Percentiles rank a stretch among this genome's conserved stretches.
Conservation (phyloP, 352 stramenopile species). For the Globisporangium mamillatum region DNA sequence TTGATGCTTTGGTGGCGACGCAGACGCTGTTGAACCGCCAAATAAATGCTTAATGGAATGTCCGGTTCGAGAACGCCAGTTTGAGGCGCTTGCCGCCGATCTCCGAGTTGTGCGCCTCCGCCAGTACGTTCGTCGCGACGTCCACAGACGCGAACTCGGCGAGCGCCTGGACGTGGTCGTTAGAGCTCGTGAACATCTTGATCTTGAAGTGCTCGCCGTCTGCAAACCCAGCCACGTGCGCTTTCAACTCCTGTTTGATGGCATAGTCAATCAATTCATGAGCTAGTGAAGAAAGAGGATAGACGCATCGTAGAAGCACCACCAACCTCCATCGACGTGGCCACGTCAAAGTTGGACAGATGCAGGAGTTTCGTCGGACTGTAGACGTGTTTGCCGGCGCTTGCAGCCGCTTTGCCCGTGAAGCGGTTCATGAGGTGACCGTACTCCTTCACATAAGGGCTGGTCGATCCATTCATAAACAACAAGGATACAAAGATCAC, state of each 20-base stretch:
- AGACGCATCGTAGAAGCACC: neutral
- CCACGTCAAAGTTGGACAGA: slow-evolving; percentile 56
- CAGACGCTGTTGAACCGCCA: too few relatives aligned
- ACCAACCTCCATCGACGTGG: slow-evolving; percentile 27
- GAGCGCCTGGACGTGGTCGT: slow-evolving; percentile 44
- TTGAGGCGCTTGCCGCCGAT: slow-evolving; percentile 41
- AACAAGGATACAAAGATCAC: neutral
- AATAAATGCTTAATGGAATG: slow-evolving; percentile 23
- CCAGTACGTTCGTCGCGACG: slow-evolving; percentile 49
- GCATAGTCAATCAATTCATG: neutral
- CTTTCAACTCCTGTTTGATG: slow-evolving; percentile 29
- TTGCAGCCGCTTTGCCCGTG: slow-evolving; percentile 51
- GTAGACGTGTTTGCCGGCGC: slow-evolving; percentile 61
- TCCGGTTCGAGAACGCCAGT: slow-evolving; percentile 58
- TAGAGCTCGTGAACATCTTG: slow-evolving; percentile 46
- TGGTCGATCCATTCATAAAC: neutral
- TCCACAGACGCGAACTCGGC: slow-evolving; percentile 53
- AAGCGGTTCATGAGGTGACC: slow-evolving; percentile 49
- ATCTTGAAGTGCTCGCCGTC: slow-evolving; percentile 42
- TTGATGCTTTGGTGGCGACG: too few relatives aligned
- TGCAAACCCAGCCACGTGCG: slow-evolving; percentile 34
- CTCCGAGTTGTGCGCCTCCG: slow-evolving; percentile 43
- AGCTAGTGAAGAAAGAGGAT: neutral
- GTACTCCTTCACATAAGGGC: slow-evolving; percentile 42
- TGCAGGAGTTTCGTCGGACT: slow-evolving; percentile 65